These are phyloP conservation scores for Suillus subalutaceus DNA, from an alignment of 768 basidiomycete genomes.

Conservation along the genomic window DNA sequence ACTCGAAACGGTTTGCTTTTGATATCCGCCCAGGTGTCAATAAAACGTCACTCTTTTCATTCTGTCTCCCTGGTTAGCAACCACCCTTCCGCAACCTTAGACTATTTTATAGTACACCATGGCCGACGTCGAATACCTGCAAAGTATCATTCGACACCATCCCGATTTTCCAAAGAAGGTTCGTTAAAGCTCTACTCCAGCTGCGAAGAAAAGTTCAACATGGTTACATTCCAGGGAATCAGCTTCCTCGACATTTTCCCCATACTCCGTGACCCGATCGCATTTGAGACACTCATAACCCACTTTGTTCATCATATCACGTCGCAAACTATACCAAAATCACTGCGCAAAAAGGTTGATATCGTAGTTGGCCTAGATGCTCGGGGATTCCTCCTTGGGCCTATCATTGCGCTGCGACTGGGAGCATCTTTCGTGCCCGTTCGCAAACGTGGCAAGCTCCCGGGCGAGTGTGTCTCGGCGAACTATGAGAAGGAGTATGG, in stretches of 20 bases:
- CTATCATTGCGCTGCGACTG: conserved; percentile 85
- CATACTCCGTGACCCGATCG: conserved; percentile 80
- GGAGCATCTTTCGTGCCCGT: conserved; percentile 97
- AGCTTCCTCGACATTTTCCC: conserved; percentile 96
- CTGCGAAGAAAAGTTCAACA: not conserved
- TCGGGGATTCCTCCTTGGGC: conserved; percentile 93
- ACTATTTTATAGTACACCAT: conserved; percentile 36
- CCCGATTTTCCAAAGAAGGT: conserved; percentile 93
- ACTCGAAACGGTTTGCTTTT: conserved; percentile 1
- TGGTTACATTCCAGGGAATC: conserved; percentile 64
- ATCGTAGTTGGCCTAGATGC: conserved; percentile 95
- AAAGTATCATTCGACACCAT: conserved; percentile 59
- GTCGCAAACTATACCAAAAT: conserved; percentile 68
- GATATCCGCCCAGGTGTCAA: not conserved
- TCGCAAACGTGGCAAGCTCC: conserved; percentile 93
- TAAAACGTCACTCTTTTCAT: not conserved
- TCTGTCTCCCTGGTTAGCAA: not conserved
- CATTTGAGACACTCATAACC: conserved; percentile 89
- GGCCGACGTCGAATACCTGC: conserved; percentile 78
- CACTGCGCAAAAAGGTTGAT: conserved; percentile 74
- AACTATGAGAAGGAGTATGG: conserved; percentile 95
- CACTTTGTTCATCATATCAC: conserved; percentile 86
- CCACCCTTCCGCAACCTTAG: not conserved
- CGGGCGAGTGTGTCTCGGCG: conserved; percentile 75
- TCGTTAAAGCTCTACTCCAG: conserved; percentile 15